A percentile compares a stretch with the other conserved stretches of the same genome.
phyloP scores from a whole-genome alignment of 208 protist genomes.

The Crithidia mellificae region DNA sequence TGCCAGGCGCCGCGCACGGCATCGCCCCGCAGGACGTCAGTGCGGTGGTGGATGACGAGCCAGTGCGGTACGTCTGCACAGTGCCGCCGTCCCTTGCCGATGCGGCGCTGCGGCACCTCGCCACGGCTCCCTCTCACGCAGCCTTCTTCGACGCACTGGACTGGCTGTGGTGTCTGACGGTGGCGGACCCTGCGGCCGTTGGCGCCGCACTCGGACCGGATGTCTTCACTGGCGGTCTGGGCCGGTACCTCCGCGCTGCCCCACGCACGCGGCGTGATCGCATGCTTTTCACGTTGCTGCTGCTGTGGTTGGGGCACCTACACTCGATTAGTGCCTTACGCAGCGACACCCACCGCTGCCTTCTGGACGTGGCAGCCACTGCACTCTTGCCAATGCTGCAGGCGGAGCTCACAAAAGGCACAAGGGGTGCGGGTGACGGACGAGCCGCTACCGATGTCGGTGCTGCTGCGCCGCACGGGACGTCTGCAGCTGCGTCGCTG shows the following conservation, averaged over 20 bases:
- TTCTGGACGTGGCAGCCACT: constrained; percentile 38
- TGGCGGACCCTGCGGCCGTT: constrained; percentile 44
- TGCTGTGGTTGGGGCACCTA: constrained; percentile 69
- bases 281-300: constrained; percentile 62
- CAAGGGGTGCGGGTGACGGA: not conserved
- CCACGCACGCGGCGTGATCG: constrained; percentile 70
- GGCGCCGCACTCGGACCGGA: constrained; percentile 35
- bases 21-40: constrained; percentile 34
- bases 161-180: constrained; percentile 69
- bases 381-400: constrained; percentile 51
- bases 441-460: not conserved
- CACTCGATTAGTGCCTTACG: constrained; percentile 38
- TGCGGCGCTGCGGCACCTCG: constrained; percentile 41
- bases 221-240: constrained; percentile 39
- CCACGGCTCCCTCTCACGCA: constrained; percentile 45
- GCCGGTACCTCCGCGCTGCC: constrained; percentile 52
- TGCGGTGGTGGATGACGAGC: constrained; percentile 41
- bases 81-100: constrained; percentile 37
- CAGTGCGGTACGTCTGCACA: constrained; percentile 29
- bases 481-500: constrained; percentile 7
- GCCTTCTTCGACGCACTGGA: constrained; percentile 73
- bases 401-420: constrained; percentile 25
- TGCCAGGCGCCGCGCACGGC: not conserved
- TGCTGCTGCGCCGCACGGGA: not conserved
- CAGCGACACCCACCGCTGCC: constrained; percentile 28